Evolutionary conservation across 768 basidiomycete species (phyloP).

Genomic region (Suillus spraguei): DNA sequence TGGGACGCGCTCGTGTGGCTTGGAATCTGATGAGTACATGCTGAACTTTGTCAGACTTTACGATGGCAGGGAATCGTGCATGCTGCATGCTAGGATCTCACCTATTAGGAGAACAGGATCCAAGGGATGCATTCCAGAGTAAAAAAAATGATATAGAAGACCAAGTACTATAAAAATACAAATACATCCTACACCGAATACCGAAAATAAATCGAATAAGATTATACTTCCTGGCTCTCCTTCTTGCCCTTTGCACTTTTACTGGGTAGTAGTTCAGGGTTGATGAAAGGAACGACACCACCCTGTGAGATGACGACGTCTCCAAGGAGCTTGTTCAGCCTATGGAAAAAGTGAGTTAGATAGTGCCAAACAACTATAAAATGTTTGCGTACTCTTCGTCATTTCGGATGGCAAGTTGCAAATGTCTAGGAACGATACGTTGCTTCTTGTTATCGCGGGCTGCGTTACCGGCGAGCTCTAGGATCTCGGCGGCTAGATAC

Average conservation of each 20-base stretch:
- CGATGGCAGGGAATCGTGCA: no score
- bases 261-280: slow-evolving; percentile 52
- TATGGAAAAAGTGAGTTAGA: slow-evolving; percentile 9
- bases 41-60: no score
- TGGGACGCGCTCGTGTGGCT: no score
- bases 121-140: background rate
- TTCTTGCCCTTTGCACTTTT: slow-evolving; percentile 59
- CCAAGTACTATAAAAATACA: slow-evolving; percentile 34
- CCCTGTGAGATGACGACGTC: slow-evolving; percentile 64
- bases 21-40: no score
- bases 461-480: slow-evolving; percentile 61
- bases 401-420: slow-evolving; percentile 67
- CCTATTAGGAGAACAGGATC: background rate
- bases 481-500: slow-evolving; percentile 64
- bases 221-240: slow-evolving; percentile 48
- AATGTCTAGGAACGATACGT: slow-evolving; percentile 65
- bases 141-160: slow-evolving; percentile 24
- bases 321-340: slow-evolving; percentile 43
- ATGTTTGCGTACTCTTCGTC: slow-evolving; percentile 47
- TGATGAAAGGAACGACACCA: slow-evolving; percentile 57
- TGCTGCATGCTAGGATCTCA: background rate
- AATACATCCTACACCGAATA: slow-evolving; percentile 28
- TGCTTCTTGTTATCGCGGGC: slow-evolving; percentile 60
- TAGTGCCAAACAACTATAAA: background rate
- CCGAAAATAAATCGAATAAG: slow-evolving; percentile 17